Evolutionary conservation across 2,329 filamentous ascomycete species (phyloP).

Genomic region (Fusarium sp.): DNA sequence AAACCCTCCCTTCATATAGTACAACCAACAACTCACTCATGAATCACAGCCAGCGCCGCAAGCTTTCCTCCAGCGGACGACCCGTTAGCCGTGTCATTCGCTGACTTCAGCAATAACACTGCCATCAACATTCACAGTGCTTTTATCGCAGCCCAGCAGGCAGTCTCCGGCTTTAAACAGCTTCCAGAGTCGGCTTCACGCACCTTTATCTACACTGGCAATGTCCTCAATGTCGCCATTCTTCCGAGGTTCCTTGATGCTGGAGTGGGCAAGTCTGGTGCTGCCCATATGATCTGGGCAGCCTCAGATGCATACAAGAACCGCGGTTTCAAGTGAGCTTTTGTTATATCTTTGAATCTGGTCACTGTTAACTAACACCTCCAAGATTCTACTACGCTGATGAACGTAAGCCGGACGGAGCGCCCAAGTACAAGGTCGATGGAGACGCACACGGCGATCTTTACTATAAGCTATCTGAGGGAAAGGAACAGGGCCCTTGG

Average conservation of each 20-base stretch:
- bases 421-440: slow-evolving; percentile 45
- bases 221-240: slow-evolving; percentile 50
- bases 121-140: slow-evolving; percentile 21
- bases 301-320: slow-evolving; percentile 50
- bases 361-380: neutral
- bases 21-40: neutral
- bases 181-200: slow-evolving; percentile 47
- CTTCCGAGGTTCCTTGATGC: slow-evolving; percentile 49
- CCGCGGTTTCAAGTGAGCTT: slow-evolving; percentile 50
- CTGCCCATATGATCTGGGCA: slow-evolving; percentile 41
- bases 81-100: slow-evolving; percentile 21
- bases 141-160: slow-evolving; percentile 30
- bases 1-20: accelerated
- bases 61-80: slow-evolving; percentile 8
- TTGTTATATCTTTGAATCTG: neutral
- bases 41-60: slow-evolving; percentile 6
- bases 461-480: slow-evolving; percentile 54
- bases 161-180: slow-evolving; percentile 19
- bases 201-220: slow-evolving; percentile 59
- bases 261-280: slow-evolving; percentile 56
- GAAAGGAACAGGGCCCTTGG: slow-evolving; percentile 57
- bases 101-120: slow-evolving; percentile 12
- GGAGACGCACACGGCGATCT: slow-evolving; percentile 56
- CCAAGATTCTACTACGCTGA: slow-evolving; percentile 64
- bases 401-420: slow-evolving; percentile 57